A percentile compares a stretch with the other conserved stretches of the same genome.
These are phyloP conservation scores for Ogataea trehalophila DNA, from an alignment of 805 yeast species.

Conservation along the genomic window DNA sequence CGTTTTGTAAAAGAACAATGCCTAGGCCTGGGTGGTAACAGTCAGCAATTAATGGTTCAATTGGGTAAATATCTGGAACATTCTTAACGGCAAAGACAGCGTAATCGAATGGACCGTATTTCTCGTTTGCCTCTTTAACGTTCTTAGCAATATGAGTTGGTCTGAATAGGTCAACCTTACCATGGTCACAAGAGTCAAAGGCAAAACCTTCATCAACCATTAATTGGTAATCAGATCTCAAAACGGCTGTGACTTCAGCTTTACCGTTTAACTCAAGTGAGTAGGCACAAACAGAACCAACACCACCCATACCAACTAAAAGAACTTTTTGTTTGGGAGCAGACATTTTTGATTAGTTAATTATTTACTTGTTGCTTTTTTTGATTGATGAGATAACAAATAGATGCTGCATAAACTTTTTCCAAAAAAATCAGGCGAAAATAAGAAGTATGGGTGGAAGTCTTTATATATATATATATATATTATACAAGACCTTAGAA, in stretches of 20 bases:
- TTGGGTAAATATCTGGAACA: constrained; percentile 54
- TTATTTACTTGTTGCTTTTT: no score
- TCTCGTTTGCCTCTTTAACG: constrained; percentile 41
- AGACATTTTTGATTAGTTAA: background rate
- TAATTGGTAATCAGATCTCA: constrained; percentile 58
- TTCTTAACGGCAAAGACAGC: constrained; percentile 59
- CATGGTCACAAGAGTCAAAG: constrained; percentile 60
- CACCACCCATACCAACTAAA: constrained; percentile 81
- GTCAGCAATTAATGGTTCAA: constrained; percentile 33
- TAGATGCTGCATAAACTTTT: no score
- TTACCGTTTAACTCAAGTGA: constrained; percentile 46
- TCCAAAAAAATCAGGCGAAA: no score
- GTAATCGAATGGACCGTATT: constrained; percentile 43
- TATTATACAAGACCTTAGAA: no score
- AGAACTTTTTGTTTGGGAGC: constrained; percentile 37
- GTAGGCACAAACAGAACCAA: constrained; percentile 73
- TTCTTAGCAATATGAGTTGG: constrained; percentile 42
- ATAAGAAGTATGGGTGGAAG: no score
- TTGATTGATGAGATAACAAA: no score
- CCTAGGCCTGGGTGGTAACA: constrained; percentile 27
- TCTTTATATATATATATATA: no score
- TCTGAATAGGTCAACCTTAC: constrained; percentile 46
- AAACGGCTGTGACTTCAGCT: constrained; percentile 54
- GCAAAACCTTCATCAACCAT: constrained; percentile 51
- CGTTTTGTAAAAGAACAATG: constrained; percentile 37